phyloP scores from a whole-genome alignment of 139 green algal genomes.

The Micractinium sp. region DNA sequence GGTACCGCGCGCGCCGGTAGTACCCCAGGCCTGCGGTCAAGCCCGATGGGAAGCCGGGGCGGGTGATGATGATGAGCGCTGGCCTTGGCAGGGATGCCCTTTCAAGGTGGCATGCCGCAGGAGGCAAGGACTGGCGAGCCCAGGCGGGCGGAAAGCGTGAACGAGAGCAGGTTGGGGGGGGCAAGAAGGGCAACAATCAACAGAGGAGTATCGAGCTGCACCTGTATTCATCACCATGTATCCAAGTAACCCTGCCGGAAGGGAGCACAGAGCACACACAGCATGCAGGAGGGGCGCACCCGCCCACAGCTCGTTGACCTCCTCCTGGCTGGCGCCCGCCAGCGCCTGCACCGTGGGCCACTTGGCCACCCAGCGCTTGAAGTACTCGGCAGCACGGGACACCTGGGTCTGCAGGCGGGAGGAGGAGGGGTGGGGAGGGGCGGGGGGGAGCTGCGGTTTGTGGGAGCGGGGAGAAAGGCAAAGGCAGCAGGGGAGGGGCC shows the following conservation, averaged over 20 bases:
- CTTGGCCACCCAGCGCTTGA: conserved; percentile 73
- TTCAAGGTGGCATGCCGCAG: no score
- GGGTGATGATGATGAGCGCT: neutral
- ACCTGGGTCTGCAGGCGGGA: conserved; percentile 59
- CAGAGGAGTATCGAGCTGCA: no score
- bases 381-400: conserved; percentile 59
- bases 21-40: conserved; percentile 87
- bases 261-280: neutral
- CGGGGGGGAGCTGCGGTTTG: neutral
- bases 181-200: no score
- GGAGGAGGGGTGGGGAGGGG: neutral
- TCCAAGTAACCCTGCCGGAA: no score
- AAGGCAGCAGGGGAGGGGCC: no score
- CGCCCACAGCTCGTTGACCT: conserved; percentile 93
- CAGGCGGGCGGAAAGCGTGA: no score
- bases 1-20: conserved; percentile 92
- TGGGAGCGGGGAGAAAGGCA: neutral
- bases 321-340: conserved; percentile 80
- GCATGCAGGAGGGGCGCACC: neutral
- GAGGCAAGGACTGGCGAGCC: no score
- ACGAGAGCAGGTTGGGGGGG: no score
- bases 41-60: neutral
- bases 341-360: conserved; percentile 89
- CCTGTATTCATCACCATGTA: no score
- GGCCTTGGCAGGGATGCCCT: neutral